phyloP scores from a whole-genome alignment of 495 filamentous ascomycete genomes.

The Staphylotrichum longicolle region DNA sequence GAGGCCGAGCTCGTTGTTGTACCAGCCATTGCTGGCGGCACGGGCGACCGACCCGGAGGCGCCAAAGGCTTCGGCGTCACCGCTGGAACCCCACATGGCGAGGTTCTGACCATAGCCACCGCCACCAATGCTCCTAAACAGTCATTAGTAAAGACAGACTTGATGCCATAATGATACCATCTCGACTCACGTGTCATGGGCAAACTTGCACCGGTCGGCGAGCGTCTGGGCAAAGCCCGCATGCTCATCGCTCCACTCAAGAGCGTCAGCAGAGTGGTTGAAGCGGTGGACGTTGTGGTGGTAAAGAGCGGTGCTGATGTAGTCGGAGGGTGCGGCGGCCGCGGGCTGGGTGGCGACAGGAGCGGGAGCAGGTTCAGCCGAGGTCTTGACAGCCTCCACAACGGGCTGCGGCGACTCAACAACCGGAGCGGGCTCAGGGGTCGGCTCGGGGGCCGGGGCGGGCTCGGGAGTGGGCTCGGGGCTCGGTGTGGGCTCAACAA shows the following conservation, averaged over 20 bases:
- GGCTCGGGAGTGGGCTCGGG: slow-evolving; percentile 22
- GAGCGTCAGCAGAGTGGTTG: slow-evolving; percentile 68
- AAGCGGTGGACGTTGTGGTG: slow-evolving; percentile 85
- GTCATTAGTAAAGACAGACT: slow-evolving; percentile 15
- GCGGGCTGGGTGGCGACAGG: slow-evolving; percentile 21
- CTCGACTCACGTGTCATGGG: slow-evolving; percentile 71
- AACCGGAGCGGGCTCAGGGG: slow-evolving; percentile 15
- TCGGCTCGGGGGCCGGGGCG: slow-evolving; percentile 7
- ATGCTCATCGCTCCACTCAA: slow-evolving; percentile 63
- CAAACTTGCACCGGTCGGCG: slow-evolving; percentile 61
- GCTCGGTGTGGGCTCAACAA: slow-evolving; percentile 12
- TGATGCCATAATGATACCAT: not conserved
- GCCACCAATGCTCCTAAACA: slow-evolving; percentile 47
- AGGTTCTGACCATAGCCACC: slow-evolving; percentile 87
- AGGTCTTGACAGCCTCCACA: not conserved
- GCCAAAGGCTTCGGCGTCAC: slow-evolving; percentile 31
- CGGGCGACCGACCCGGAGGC: slow-evolving; percentile 51
- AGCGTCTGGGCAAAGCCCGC: slow-evolving; percentile 56
- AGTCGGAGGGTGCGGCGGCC: slow-evolving; percentile 30
- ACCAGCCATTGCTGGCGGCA: slow-evolving; percentile 75
- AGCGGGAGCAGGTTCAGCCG: slow-evolving; percentile 14
- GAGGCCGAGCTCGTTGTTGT: slow-evolving; percentile 68
- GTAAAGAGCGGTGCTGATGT: slow-evolving; percentile 46
- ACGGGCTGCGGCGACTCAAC: slow-evolving; percentile 10
- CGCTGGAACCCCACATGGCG: slow-evolving; percentile 45